Base-by-base conservation (phyloP, 495 filamentous ascomycete genomes). In the Penicillium malachiteum region DNA sequence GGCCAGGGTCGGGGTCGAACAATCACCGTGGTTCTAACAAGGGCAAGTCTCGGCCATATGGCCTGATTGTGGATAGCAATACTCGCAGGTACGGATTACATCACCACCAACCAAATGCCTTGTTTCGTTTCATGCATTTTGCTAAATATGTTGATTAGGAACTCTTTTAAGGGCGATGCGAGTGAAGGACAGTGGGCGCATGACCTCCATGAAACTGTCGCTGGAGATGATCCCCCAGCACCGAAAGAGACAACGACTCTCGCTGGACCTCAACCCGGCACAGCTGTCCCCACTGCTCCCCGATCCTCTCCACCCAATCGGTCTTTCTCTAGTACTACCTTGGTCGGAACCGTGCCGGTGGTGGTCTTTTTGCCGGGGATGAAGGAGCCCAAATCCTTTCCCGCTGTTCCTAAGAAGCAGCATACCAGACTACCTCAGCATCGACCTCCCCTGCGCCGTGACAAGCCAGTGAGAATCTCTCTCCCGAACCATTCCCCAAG, bases 391-490 rank as follows among this genome's bases (percentile, higher is more conserved):
- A 83, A 89, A 49, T 66, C 78, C 39, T 90, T 92, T 61, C 70
- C 88, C 21, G 80, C 84, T 33, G 83, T 96, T 43, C 83, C 87
- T 47, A 82, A 92, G 48, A 90, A 87, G 65, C 86, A 91, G 56
- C 91, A 99, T 69, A 96, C 91, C 26, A 91, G 91, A 55, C 82
- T 99, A 33, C 94, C 94, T 55, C 90, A 96, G 63, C 94, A 97
- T 71, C 86, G 94, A 8, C 95, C 94, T 48, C 94, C 94, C 33
- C 81, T 99, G 34, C 88, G 94, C 47, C 89, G 94, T 43, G 94
- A 99, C 70, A 99, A 97, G 65, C 95, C 95, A 11, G 94, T 97
- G 30, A 87, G 94, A 42, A 90, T 99, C 52, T 96, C 92, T 26
- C 78, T 99, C 41, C 94, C 94, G 7, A 83, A 87, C 17, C 80